Conservation (phyloP, 805 yeast species). For the Metschnikowia continentalis region DNA sequence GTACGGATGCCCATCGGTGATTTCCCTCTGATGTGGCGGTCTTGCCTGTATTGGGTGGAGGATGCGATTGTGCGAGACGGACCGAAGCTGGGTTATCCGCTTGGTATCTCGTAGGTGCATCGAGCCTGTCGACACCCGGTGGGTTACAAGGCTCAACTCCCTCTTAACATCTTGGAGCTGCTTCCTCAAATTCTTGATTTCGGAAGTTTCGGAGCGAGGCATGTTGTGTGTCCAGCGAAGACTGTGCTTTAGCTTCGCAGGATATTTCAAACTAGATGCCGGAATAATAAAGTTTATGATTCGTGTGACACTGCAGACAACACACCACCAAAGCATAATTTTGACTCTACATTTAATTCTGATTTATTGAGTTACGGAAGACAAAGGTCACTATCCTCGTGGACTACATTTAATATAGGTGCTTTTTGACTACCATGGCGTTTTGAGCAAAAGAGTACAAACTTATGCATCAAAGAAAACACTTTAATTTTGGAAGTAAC, state of each 20-base stretch:
- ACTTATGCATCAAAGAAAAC: not conserved
- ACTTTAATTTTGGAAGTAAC: not conserved
- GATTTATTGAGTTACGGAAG: too few relatives aligned
- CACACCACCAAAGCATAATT: not conserved
- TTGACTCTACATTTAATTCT: not conserved
- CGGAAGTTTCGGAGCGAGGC: not conserved
- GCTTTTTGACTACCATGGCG: not conserved
- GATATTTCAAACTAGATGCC: not conserved
- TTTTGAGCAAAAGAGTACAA: not conserved
- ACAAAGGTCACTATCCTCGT: not conserved
- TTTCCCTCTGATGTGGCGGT: not conserved
- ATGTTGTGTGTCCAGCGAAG: not conserved
- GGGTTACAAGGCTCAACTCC: not conserved
- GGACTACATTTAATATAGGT: not conserved
- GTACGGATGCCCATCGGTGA: not conserved
- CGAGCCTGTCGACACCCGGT: not conserved
- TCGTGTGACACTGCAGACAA: too few relatives aligned
- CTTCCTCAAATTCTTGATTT: not conserved
- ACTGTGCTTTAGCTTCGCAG: not conserved
- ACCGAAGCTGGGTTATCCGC: not conserved
- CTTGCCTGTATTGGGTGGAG: not conserved
- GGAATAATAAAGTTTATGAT: not conserved
- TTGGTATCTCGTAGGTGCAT: not conserved
- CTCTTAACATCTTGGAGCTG: not conserved
- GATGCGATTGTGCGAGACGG: not conserved